Conservation (phyloP, 78 protist genomes). For the Corallochytrium limacisporum region DNA sequence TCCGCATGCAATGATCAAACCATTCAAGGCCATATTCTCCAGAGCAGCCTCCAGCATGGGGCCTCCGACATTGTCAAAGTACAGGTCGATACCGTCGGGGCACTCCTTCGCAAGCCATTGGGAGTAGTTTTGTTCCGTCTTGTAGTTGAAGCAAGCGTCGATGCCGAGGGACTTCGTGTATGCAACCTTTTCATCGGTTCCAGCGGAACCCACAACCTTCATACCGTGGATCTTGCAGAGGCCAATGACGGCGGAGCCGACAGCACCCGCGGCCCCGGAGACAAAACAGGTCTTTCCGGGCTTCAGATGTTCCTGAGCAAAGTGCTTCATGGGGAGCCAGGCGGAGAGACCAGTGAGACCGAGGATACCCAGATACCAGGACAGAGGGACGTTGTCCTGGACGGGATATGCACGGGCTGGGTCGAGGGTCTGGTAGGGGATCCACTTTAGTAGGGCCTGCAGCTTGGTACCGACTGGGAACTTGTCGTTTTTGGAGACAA, state of each 20-base stretch:
- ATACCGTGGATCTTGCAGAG: neutral
- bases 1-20: neutral
- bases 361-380: neutral
- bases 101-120: no score
- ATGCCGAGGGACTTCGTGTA: neutral
- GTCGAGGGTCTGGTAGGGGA: neutral
- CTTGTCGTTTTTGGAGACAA: neutral
- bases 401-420: neutral
- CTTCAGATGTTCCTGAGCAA: neutral
- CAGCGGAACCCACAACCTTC: neutral
- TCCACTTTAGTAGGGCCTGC: neutral
- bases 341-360: neutral
- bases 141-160: neutral
- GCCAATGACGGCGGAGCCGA: neutral
- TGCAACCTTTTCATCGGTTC: neutral
- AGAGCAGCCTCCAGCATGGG: neutral
- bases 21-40: neutral
- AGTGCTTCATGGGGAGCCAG: neutral
- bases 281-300: neutral
- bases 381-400: neutral
- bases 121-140: no score
- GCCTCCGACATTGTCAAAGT: conserved; percentile 13
- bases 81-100: neutral
- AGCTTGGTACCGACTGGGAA: neutral
- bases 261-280: conserved; percentile 8